Base-by-base conservation (phyloP, 768 basidiomycete genomes). In the Russula lepida region DNA sequence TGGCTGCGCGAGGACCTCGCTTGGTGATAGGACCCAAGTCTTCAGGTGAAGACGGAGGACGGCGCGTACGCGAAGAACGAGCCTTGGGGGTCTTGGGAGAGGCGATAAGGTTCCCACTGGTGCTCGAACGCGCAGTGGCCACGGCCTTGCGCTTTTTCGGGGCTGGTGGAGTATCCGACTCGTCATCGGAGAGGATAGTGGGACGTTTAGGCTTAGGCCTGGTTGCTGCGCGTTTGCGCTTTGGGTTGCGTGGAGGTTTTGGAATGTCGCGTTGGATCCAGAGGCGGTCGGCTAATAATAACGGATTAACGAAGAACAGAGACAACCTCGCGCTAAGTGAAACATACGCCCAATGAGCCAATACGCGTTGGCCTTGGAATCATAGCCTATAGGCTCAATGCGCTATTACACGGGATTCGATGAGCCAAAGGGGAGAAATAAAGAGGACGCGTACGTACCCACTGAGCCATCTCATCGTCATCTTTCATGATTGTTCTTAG, bases 311-410 rank as follows among this genome's bases (percentile, higher is more conserved):
- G 27, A 12, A 8, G 23, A 56, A 46, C 30, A 58, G 27, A 54
- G 47, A 53, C 12, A 25, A 32, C 19, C n/a, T 27, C 33, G 21
- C 25, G 30, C 37, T 49, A 53, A n/a, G 46, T 52, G 35, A 8
- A 21, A 75, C 80, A 39, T 73, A 88, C 88, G 79, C 46, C 92
- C 91, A 64, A 94, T 88, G 25, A 92, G 72, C 90, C 90, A 92
- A 69, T 92, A 93, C 0, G 86, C 84, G 70, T 92, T 91, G 7
- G 75, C 76, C 68, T 85, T 85, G 43, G 81, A 79, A 67, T 93
- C 92, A 65, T 88, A 91, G 6, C 92, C 92, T 62, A 93, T 81
- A 9, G 92, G 91, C 68, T 92, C 88, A 58, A 88, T 83, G 27
- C 92, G 86, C 92, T 94, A 59, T 41, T 5, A 19, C 49, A 27